Evolutionary conservation across 768 basidiomycete genomes (phyloP).

Genomic region (Tylopilus sp.): DNA sequence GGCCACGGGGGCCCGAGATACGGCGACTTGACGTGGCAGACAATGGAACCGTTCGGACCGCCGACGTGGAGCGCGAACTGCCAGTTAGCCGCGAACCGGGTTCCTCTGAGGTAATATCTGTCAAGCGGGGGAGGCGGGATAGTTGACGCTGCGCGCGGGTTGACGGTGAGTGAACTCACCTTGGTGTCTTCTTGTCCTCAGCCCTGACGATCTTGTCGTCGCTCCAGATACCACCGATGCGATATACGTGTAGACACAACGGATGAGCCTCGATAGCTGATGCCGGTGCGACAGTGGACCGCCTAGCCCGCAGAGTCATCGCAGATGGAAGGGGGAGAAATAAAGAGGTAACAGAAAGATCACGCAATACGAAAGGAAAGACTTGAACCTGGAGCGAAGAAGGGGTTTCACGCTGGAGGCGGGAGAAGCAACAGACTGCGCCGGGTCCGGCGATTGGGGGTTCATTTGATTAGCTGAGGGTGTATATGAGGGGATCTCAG

Average conservation of each 20-base stretch:
- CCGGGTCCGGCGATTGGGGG: background rate
- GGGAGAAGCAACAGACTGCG: background rate
- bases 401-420: background rate
- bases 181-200: slow-evolving; percentile 25
- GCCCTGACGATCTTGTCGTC: slow-evolving; percentile 28
- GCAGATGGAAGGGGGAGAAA: no score
- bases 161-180: slow-evolving; percentile 16
- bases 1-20: slow-evolving; percentile 29
- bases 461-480: no score
- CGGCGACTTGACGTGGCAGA: slow-evolving; percentile 28
- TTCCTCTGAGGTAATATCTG: slow-evolving; percentile 26
- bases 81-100: slow-evolving; percentile 20
- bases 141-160: no score
- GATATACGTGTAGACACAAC: slow-evolving; percentile 27
- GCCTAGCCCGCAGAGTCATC: slow-evolving; percentile 3
- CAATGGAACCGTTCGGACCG: slow-evolving; percentile 13
- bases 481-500: background rate
- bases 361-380: no score
- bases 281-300: background rate
- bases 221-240: slow-evolving; percentile 25
- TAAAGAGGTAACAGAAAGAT: no score
- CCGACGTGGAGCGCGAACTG: slow-evolving; percentile 20
- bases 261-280: background rate
- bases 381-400: background rate
- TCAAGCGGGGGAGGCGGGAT: background rate